These are phyloP conservation scores for Sabuloglossum arenarium DNA, from an alignment of 495 filamentous ascomycete species.

Conservation along the genomic window DNA sequence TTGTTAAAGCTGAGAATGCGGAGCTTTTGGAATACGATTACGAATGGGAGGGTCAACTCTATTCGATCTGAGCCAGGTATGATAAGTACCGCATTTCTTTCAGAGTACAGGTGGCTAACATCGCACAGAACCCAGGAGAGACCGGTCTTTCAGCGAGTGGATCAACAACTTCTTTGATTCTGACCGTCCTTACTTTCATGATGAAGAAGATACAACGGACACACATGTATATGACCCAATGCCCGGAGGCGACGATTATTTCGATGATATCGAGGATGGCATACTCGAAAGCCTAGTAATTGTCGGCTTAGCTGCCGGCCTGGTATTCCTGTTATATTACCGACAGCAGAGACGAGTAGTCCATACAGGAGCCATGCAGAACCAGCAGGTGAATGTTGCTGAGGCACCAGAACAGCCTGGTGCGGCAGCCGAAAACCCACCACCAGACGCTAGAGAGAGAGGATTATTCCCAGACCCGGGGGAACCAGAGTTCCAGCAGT, in stretches of 20 bases:
- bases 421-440: constrained; percentile 9
- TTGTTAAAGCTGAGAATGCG: constrained; percentile 66
- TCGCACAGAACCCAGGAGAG: constrained; percentile 31
- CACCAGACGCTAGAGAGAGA: constrained; percentile 25
- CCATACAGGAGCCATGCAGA: constrained; percentile 21
- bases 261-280: constrained; percentile 56
- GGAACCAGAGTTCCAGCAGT: constrained; percentile 49
- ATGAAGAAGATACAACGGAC: constrained; percentile 15
- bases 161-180: constrained; percentile 62
- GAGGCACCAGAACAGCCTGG: constrained; percentile 15
- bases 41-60: constrained; percentile 67
- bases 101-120: neutral
- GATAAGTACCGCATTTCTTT: constrained; percentile 8
- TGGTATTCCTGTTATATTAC: constrained; percentile 66
- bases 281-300: constrained; percentile 75
- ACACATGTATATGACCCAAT: constrained; percentile 7
- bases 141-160: constrained; percentile 67
- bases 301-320: constrained; percentile 46
- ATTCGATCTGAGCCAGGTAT: constrained; percentile 78
- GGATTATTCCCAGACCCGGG: constrained; percentile 53
- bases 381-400: constrained; percentile 16
- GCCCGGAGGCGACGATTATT: constrained; percentile 31
- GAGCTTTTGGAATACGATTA: constrained; percentile 86
- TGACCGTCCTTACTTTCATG: constrained; percentile 38
- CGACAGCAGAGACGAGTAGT: constrained; percentile 53